Percentiles rank a stretch among this genome's conserved stretches.
Evolutionary conservation across 225 moss, liverwort and hornwort species (phyloP).

Genomic region (Neckera pumila): DNA sequence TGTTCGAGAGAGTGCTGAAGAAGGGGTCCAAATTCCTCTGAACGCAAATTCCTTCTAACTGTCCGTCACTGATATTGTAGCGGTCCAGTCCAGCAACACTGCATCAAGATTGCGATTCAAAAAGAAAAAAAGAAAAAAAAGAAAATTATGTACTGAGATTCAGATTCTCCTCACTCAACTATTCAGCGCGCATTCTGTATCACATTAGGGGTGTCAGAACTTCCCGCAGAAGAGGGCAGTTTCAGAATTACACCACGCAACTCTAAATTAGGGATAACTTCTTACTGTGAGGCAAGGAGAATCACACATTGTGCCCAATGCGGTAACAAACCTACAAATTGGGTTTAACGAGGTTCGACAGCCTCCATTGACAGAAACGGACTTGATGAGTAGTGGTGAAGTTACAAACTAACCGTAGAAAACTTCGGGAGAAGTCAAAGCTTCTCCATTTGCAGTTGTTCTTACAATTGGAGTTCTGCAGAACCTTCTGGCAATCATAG

Average conservation of each 20-base stretch:
- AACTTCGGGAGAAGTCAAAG: neutral
- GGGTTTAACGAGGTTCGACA: neutral
- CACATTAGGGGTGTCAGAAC: neutral
- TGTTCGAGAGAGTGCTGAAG: neutral
- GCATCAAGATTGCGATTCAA: neutral
- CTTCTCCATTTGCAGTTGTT: neutral
- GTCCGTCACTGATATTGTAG: neutral
- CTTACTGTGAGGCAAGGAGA: neutral
- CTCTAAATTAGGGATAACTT: no score
- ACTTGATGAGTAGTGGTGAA: neutral
- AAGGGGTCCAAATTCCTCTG: neutral
- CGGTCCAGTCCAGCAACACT: neutral
- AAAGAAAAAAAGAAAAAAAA: neutral
- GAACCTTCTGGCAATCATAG: neutral
- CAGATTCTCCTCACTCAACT: neutral
- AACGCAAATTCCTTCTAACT: neutral
- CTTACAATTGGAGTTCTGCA: neutral
- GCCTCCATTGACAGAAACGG: neutral
- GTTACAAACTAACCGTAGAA: neutral
- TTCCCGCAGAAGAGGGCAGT: neutral
- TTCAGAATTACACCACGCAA: neutral
- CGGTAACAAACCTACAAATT: neutral
- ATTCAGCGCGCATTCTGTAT: neutral
- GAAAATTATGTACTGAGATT: neutral
- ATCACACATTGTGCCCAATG: neutral